These are phyloP conservation scores for Beauveria sp. DNA, from an alignment of 2,329 filamentous ascomycete genomes.

Conservation along the genomic window DNA sequence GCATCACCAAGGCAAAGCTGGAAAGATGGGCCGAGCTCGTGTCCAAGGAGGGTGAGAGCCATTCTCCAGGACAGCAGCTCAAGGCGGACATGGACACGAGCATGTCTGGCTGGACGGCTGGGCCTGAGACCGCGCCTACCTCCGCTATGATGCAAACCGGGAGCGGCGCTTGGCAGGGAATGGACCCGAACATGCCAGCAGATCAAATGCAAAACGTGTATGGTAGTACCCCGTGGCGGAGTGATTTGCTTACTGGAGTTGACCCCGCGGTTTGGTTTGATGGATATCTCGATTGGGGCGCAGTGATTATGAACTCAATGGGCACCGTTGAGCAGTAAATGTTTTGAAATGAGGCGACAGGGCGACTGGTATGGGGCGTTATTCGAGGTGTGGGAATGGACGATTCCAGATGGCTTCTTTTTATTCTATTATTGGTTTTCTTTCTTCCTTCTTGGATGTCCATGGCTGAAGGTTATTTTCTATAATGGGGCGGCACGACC, in stretches of 20 bases:
- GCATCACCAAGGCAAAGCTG: conserved; percentile 37
- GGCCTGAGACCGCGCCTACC: not conserved
- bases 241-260: conserved; percentile 24
- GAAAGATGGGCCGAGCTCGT: conserved; percentile 41
- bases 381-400: not conserved
- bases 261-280: conserved; percentile 29
- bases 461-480: not conserved
- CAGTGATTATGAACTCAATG: conserved; percentile 25
- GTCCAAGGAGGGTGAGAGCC: conserved; percentile 25
- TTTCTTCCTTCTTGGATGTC: not conserved
- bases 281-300: conserved; percentile 27
- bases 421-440: not conserved
- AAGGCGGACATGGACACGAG: conserved; percentile 13
- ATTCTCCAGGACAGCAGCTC: conserved; percentile 16
- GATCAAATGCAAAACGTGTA: conserved; percentile 21
- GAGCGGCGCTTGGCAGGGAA: conserved; percentile 8
- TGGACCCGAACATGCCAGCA: conserved; percentile 16
- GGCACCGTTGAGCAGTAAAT: conserved; percentile 18
- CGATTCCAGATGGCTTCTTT: too few species aligned
- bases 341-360: not conserved
- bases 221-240: conserved; percentile 22
- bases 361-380: not conserved
- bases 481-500: too few species aligned
- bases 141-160: not conserved
- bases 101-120: conserved; percentile 11